phyloP scores from a whole-genome alignment of 352 stramenopile genomes.

The Phytophthora citricola region DNA sequence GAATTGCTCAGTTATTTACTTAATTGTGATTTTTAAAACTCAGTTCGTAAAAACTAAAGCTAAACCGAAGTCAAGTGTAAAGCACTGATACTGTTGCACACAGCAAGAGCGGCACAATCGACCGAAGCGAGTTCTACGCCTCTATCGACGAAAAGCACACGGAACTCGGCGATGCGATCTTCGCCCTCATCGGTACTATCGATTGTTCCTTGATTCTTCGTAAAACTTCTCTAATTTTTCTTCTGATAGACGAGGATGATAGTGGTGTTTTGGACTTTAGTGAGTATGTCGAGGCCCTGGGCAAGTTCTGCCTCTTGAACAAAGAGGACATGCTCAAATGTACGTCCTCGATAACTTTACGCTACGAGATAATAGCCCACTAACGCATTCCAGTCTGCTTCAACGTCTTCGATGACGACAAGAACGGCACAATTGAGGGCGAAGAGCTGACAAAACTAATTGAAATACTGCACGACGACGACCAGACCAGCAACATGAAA shows the following conservation, averaged over 20 bases:
- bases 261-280: conserved; percentile 77
- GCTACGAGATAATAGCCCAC: not conserved
- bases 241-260: conserved; percentile 63
- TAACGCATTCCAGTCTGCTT: conserved; percentile 64
- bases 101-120: conserved; percentile 76
- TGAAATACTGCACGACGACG: conserved; percentile 72
- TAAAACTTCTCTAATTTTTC: not conserved
- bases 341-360: conserved; percentile 16
- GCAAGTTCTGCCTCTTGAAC: conserved; percentile 78
- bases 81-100: conserved; percentile 2
- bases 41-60: not conserved
- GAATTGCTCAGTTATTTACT: not conserved
- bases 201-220: not conserved
- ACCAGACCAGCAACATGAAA: conserved; percentile 76
- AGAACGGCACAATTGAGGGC: conserved; percentile 78
- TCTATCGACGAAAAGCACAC: conserved; percentile 74
- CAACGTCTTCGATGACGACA: conserved; percentile 77
- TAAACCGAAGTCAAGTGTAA: not conserved
- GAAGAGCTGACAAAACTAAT: conserved; percentile 66
- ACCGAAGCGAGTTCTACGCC: conserved; percentile 73
- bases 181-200: conserved; percentile 64
- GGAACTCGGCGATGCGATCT: conserved; percentile 77
- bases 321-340: conserved; percentile 82
- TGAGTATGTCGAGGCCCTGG: conserved; percentile 77
- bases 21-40: not conserved